A percentile compares a stretch with the other conserved stretches of the same genome.
These are phyloP conservation scores for Phytophthora hibernalis DNA, from an alignment of 352 stramenopile species.

Conservation along the genomic window DNA sequence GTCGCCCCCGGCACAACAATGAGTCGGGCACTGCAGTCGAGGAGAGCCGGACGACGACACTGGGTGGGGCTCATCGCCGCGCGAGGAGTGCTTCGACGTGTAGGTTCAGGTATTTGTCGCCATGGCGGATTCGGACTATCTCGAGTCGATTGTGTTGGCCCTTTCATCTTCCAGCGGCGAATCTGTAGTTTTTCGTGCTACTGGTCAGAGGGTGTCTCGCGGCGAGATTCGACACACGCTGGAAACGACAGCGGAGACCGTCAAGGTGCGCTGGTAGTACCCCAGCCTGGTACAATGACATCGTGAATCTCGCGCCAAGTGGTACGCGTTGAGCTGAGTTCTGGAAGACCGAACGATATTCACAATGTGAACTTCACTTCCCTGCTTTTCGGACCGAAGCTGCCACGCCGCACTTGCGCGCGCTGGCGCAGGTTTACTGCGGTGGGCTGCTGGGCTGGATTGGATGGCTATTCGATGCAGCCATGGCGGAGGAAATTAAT, in stretches of 20 bases:
- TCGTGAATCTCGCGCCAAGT: conserved; percentile 27
- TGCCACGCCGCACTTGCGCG: not conserved
- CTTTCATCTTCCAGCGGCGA: conserved; percentile 2
- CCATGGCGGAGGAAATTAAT: not conserved
- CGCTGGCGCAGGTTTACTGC: conserved; percentile 2
- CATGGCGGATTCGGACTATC: conserved; percentile 10
- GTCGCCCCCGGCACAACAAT: conserved; percentile 24
- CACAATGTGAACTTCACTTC: too few species aligned
- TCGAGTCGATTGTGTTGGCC: not conserved
- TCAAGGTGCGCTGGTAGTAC: conserved; percentile 19
- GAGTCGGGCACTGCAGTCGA: conserved; percentile 11
- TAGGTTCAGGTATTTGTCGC: conserved; percentile 14
- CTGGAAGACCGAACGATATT: not conserved
- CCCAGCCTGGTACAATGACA: not conserved
- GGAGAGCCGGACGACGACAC: conserved; percentile 14
- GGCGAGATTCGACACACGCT: conserved; percentile 20
- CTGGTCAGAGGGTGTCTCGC: conserved; percentile 14
- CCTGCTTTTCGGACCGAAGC: not conserved
- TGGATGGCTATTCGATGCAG: not conserved
- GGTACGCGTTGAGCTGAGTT: conserved; percentile 16
- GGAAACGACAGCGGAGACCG: conserved; percentile 11
- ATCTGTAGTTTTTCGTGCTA: conserved; percentile 18
- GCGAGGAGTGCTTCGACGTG: not conserved
- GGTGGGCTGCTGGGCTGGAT: not conserved
- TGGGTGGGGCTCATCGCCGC: conserved; percentile 27